phyloP scores from a whole-genome alignment of 768 basidiomycete genomes.

The Cyclocybe cylindracea region DNA sequence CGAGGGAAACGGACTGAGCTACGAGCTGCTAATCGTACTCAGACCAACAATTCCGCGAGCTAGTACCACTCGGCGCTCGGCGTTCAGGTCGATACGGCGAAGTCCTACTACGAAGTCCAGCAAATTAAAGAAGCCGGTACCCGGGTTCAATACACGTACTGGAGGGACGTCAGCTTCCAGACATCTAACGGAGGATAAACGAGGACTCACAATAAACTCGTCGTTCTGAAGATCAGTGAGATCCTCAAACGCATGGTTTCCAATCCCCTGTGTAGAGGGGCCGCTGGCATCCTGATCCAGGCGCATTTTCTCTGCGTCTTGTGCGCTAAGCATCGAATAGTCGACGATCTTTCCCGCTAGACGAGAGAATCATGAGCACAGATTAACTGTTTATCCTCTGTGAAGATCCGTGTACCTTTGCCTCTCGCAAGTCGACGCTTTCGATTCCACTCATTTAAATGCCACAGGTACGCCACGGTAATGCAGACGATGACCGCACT shows the following conservation, averaged over 20 bases:
- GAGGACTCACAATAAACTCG: slow-evolving; percentile 22
- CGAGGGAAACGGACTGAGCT: no score
- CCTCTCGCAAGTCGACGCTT: slow-evolving; percentile 14
- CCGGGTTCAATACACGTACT: no score
- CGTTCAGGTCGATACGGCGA: no score
- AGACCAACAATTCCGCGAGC: no score
- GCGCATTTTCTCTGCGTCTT: slow-evolving; percentile 8
- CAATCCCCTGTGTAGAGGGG: neutral
- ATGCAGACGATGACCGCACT: slow-evolving; percentile 2
- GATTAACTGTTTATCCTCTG: neutral
- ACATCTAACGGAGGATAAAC: no score
- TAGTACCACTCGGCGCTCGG: no score
- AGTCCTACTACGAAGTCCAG: no score
- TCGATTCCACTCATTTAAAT: slow-evolving; percentile 14
- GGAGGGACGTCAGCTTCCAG: no score
- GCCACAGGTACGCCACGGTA: slow-evolving; percentile 10
- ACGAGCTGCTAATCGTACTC: no score
- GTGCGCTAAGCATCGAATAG: slow-evolving; percentile 16
- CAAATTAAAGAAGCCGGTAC: no score
- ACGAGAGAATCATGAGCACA: neutral
- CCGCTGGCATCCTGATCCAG: neutral
- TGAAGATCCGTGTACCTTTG: slow-evolving; percentile 9
- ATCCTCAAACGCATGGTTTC: slow-evolving; percentile 21
- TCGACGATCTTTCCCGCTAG: slow-evolving; percentile 17
- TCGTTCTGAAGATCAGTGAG: slow-evolving; percentile 24